These are phyloP conservation scores for Botrytis byssoidea DNA, from an alignment of 2,329 filamentous ascomycete species.

Conservation along the genomic window DNA sequence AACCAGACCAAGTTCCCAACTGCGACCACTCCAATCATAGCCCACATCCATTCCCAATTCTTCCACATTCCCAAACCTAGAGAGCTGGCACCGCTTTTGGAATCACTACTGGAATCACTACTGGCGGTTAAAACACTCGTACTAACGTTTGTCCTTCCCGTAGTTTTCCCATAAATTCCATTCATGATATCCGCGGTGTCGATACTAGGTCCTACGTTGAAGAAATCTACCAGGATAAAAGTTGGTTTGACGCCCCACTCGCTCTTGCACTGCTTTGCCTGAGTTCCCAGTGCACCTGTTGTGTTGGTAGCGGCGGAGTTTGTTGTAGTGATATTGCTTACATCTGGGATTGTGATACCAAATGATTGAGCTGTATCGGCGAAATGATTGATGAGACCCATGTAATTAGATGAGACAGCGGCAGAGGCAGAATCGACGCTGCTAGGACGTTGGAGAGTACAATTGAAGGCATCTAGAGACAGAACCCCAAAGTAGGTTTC, in stretches of 20 bases:
- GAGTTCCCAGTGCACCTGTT: constrained; percentile 54
- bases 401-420: constrained; percentile 57
- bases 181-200: constrained; percentile 69
- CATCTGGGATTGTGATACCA: constrained; percentile 60
- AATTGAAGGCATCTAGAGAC: constrained; percentile 65
- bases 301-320: constrained; percentile 54
- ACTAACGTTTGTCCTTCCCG: constrained; percentile 31
- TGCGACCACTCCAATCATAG: constrained; percentile 9
- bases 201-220: constrained; percentile 69
- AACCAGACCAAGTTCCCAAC: not conserved
- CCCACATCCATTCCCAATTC: constrained; percentile 2
- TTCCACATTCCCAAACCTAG: not conserved
- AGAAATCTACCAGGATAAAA: constrained; percentile 79
- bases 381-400: constrained; percentile 82
- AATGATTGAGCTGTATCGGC: constrained; percentile 57
- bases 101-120: not conserved
- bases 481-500: constrained; percentile 70
- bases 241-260: constrained; percentile 65
- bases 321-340: constrained; percentile 58
- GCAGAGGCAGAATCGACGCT: constrained; percentile 48
- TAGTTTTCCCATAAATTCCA: constrained; percentile 42
- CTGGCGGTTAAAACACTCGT: constrained; percentile 27
- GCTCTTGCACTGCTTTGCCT: constrained; percentile 52
- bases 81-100: constrained; percentile 18
- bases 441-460: constrained; percentile 65